Percentiles rank a stretch among this genome's conserved stretches.
These are phyloP conservation scores for Terfezia boudieri DNA, from an alignment of 495 filamentous ascomycete genomes.

Conservation along the genomic window DNA sequence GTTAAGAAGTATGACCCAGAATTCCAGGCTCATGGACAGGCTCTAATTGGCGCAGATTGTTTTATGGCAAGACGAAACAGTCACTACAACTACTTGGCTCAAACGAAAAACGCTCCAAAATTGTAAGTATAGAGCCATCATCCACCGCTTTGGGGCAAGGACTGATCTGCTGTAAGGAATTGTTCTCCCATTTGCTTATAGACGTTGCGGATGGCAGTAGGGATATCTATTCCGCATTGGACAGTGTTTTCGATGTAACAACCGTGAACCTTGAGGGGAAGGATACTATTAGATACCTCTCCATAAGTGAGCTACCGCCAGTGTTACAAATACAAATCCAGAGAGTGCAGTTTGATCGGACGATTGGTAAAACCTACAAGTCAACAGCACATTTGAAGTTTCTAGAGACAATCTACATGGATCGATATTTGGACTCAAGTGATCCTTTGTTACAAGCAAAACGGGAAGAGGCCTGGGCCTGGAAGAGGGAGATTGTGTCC, in stretches of 20 bases:
- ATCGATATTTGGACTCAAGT: slow-evolving; percentile 60
- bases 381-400: slow-evolving; percentile 57
- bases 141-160: not conserved
- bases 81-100: slow-evolving; percentile 17
- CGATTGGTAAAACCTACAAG: slow-evolving; percentile 41
- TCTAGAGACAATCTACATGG: slow-evolving; percentile 57
- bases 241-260: slow-evolving; percentile 61
- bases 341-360: slow-evolving; percentile 44
- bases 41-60: slow-evolving; percentile 22
- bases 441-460: slow-evolving; percentile 33
- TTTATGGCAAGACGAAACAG: slow-evolving; percentile 33
- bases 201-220: slow-evolving; percentile 36
- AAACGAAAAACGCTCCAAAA: slow-evolving; percentile 16
- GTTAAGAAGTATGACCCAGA: slow-evolving; percentile 36
- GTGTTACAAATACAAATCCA: slow-evolving; percentile 77
- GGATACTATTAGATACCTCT: slow-evolving; percentile 43
- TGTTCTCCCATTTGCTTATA: slow-evolving; percentile 40
- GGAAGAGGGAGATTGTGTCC: slow-evolving; percentile 39
- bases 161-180: slow-evolving; percentile 22
- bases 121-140: slow-evolving; percentile 1
- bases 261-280: slow-evolving; percentile 41
- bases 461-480: slow-evolving; percentile 50
- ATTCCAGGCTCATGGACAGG: too few species aligned
- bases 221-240: slow-evolving; percentile 64
- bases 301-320: slow-evolving; percentile 56